Evolutionary conservation across 345 rosid genomes (phyloP), one percentile per base, ranked within the genome.

Genomic region (Syzygium grande): DNA sequence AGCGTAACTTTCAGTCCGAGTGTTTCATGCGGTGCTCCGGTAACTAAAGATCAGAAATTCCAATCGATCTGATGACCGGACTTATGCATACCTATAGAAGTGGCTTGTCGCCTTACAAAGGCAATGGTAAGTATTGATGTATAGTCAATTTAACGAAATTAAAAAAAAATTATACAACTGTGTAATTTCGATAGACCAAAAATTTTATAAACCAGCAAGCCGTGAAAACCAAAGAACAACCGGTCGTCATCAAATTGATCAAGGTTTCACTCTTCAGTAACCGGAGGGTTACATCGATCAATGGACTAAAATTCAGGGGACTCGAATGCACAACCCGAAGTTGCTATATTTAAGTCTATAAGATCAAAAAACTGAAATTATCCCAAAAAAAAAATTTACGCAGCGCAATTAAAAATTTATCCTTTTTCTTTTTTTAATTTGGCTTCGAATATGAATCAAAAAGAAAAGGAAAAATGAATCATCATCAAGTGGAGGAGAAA

Each of bases 31-130:
- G 4, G 11, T 30, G 16, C 16, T 13, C 8, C 3, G 1, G 2
- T 65, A 41, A 30, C 30, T 8, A 0, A 0, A 65, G 43, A 65
- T 65, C 16, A 65, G 23, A 65, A 16, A 65, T 30, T 65, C 43
- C 3, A 0, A 16, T 30, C 12, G 3, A 65, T 16, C 9, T 30
- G 12, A 30, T 65, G 43, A 59, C 0, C 11, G 1, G 15, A 59
- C 27, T 27, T 59, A 11, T 27, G 65, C 11, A 59, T 59, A 27
- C 29, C 11, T 10, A 25, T 23, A n/a, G 27, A 59, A 27, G 65
- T 59, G 65, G 27, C 30, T 5, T 11, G 29, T 59, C 65, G 12
- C 27, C 65, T 59, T 0, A 27, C 30, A 59, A 58, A 58, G 30
- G 29, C 65, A 59, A 9, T 25, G 30, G 30, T 2, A 59, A 25